Percentiles rank a stretch among this genome's conserved stretches.
Evolutionary conservation across 1,284 basidiomycete genomes (phyloP).

Genomic region (Cryptococcus floricola): DNA sequence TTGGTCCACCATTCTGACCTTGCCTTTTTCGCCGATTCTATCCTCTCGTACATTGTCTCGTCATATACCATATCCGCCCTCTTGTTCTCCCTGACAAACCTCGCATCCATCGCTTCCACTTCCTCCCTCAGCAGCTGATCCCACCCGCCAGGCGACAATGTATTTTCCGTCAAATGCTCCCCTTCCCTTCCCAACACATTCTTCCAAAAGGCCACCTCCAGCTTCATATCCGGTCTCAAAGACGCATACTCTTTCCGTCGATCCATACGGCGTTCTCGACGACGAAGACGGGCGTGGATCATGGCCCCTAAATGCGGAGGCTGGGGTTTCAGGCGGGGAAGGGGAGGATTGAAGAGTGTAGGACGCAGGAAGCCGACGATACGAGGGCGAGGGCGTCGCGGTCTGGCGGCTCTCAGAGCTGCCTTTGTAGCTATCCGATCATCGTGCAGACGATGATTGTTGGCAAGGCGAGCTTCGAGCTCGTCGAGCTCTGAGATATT

Average conservation of each 20-base stretch:
- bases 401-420: neutral
- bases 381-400: constrained; percentile 57
- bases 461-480: constrained; percentile 56
- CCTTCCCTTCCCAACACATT: constrained; percentile 13
- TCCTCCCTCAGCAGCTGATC: constrained; percentile 12
- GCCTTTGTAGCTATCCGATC: constrained; percentile 19
- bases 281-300: constrained; percentile 59
- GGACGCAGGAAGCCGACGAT: constrained; percentile 66
- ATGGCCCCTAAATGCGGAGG: constrained; percentile 65
- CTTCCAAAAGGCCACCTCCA: constrained; percentile 57
- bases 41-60: constrained; percentile 12
- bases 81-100: constrained; percentile 15
- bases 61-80: constrained; percentile 15
- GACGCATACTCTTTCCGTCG: constrained; percentile 45
- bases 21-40: constrained; percentile 12
- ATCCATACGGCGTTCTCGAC: constrained; percentile 54
- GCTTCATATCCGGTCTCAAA: constrained; percentile 52
- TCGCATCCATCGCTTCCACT: constrained; percentile 12
- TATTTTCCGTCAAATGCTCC: constrained; percentile 14
- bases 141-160: constrained; percentile 9
- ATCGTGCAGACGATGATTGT: constrained; percentile 31
- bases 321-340: constrained; percentile 73
- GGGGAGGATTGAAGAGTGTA: constrained; percentile 59
- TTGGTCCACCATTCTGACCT: constrained; percentile 6
- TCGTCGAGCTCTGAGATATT: constrained; percentile 14